These are phyloP conservation scores for Rhodosporidiobolus sp. DNA, from an alignment of 768 basidiomycete genomes.

Conservation along the genomic window DNA sequence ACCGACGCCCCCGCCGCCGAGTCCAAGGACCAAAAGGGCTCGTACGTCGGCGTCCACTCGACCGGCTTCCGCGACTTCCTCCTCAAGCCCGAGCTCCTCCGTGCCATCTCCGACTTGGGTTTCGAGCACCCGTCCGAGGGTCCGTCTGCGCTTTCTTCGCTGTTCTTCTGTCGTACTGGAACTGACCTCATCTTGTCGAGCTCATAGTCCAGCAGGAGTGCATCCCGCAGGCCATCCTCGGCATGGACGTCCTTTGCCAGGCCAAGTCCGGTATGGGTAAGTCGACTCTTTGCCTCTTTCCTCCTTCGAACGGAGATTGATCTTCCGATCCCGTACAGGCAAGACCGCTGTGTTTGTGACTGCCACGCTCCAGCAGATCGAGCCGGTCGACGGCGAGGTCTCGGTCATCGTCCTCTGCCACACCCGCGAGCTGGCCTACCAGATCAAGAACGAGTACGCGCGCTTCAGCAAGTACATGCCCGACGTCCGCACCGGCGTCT, in stretches of 20 bases:
- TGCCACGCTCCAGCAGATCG: slow-evolving; percentile 94
- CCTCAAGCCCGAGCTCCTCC: slow-evolving; percentile 91
- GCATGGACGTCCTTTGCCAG: slow-evolving; percentile 99
- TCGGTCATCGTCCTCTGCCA: slow-evolving; percentile 97
- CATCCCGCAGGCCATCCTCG: slow-evolving; percentile 97
- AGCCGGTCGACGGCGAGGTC: slow-evolving; percentile 96
- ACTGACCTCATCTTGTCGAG: no score
- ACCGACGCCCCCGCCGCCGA: slow-evolving; percentile 26
- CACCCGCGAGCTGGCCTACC: slow-evolving; percentile 97
- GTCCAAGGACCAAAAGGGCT: slow-evolving; percentile 57
- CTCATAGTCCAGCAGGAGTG: slow-evolving; percentile 97
- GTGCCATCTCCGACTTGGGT: slow-evolving; percentile 98
- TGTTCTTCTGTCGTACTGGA: background rate
- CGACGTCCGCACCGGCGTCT: slow-evolving; percentile 92
- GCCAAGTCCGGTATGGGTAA: slow-evolving; percentile 83
- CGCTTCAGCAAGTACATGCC: slow-evolving; percentile 99
- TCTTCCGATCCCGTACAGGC: slow-evolving; percentile 56
- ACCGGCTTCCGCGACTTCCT: slow-evolving; percentile 99
- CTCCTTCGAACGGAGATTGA: background rate
- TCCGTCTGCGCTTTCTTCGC: slow-evolving; percentile 48
- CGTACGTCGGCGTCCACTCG: slow-evolving; percentile 93
- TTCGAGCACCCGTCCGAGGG: slow-evolving; percentile 99
- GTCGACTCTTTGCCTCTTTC: background rate
- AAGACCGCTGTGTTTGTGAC: slow-evolving; percentile 99
- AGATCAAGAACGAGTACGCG: slow-evolving; percentile 99